Base-by-base conservation (phyloP, 2,329 filamentous ascomycete genomes). In the Xylariaceae sp. region DNA sequence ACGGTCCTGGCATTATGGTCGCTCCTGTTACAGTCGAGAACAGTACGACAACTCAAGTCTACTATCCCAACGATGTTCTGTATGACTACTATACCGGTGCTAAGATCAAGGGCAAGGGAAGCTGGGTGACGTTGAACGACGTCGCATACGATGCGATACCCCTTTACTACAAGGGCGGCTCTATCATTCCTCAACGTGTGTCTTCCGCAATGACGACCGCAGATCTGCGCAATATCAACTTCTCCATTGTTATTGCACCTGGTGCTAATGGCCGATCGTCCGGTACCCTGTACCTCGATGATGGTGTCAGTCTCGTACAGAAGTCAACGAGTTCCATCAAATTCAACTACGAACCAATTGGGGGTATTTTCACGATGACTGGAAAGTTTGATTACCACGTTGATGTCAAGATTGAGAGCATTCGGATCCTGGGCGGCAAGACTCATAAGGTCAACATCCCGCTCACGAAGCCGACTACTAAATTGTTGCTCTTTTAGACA, bases 151-250 rank as follows among this genome's bases (percentile, higher is more conserved):
- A 50, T 11, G 55, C 61, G 7, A 85, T 86, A 53, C 82, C 83
- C 2, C 70, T 86, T 10, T 81, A 85, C 62, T 75, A 85, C 58
- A 76, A 76, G 44, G 81, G 80, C 27, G 82, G 83, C 18, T 72
- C 63, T 48, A 78, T 86, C 54, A 61, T 86, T 17, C 80, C 82
- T 0, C 63, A 80, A 46, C 76, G 82, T 27, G 61, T 64, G 1
- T 66, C 71, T 39, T 71, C 72, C 35, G 74, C 73, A 1, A 77
- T 75, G 48, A 80, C 76, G 0, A 80, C 76, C 2, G 70, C 68
- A 1, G 68, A 70, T 27, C 62, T 80, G 42, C 67, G 77, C 19
- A 64, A 69, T 49, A 59, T 76, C 50, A 66, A 73, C 53, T 80
- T 80, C 58, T 57, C 64, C 11, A 45, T 80, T 31, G 50, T 78